Conservation (phyloP, 2,329 filamentous ascomycete genomes). For the Talaromyces sp. region DNA sequence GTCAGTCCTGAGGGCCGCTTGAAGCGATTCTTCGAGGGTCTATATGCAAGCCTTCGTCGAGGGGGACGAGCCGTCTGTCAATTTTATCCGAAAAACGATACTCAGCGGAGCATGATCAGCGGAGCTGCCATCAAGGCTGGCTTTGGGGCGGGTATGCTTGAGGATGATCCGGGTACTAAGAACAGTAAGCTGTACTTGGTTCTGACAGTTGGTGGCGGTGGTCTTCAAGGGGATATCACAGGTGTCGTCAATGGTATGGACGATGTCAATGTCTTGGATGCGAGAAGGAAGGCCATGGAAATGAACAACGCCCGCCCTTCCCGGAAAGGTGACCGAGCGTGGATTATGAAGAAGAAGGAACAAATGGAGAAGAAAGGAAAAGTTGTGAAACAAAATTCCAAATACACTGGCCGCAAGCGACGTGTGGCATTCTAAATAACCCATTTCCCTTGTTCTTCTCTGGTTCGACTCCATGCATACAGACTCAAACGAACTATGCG, state of each 20-base stretch:
- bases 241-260: conserved; percentile 89
- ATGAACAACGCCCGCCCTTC: conserved; percentile 44
- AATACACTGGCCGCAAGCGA: conserved; percentile 91
- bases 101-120: conserved; percentile 89
- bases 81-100: conserved; percentile 96
- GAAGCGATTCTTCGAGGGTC: conserved; percentile 84
- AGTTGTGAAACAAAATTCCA: conserved; percentile 86
- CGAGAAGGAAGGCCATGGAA: conserved; percentile 55
- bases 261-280: conserved; percentile 78
- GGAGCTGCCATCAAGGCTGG: conserved; percentile 88
- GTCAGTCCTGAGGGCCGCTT: conserved; percentile 78
- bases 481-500: too few relatives aligned
- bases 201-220: conserved; percentile 79
- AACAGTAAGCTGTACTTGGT: conserved; percentile 96
- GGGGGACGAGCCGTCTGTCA: conserved; percentile 93
- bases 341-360: conserved; percentile 68
- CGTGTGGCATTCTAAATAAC: conserved; percentile 65
- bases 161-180: conserved; percentile 96
- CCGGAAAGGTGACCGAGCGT: conserved; percentile 54
- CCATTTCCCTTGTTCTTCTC: not conserved
- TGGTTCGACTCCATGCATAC: too few relatives aligned
- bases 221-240: conserved; percentile 73
- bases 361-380: conserved; percentile 95
- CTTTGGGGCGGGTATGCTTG: conserved; percentile 90
- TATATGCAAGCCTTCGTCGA: conserved; percentile 81